Base-by-base conservation (phyloP, 2,329 filamentous ascomycete species). In the Diaporthe vexans region DNA sequence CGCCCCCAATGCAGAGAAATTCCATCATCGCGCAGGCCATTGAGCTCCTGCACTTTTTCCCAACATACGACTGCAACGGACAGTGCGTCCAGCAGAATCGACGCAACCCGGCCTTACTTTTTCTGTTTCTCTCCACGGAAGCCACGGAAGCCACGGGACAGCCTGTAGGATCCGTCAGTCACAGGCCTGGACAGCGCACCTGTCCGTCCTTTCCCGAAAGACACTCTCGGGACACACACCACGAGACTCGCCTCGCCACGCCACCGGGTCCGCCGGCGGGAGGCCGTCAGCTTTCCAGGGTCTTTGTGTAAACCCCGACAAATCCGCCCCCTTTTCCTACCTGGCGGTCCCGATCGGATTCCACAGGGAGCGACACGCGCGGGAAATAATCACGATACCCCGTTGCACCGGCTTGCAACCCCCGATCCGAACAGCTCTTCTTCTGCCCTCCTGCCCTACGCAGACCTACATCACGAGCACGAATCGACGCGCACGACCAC, bases 11-110 rank as follows among this genome's bases (percentile, higher is more conserved):
- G 48, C 63, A 68, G 4, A 68, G 63, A 54, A 68, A 68, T 68
- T 68, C 63, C 63, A 68, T 68, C 63, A 68, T 68, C 63, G 63
- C 63, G 63, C 63, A 68, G 46, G 29, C 26, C 46, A 19, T 19
- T 19, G 63, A 68, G 63, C 63, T 52, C 43, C 61, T 19, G 35
- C 61, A 35, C 43, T 52, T 51, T 51, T 51, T 67, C 61, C 24
- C 61, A 67, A 35, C 61, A n/a, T 52, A 51, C 61, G 43, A 51
- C 46, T 11, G 61, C 61, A 29, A 67, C 29, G 11, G 61, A 15
- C 61, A 35, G 19, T 19, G 46, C 61, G 43, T 37, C 26, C 43
- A 37, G 24, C 61, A 26, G 11, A 6, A 52, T 10, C 29, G 24
- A 48, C 24, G 3, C 21, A 26, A 11, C 15, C 59, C n/a, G 26